Evolutionary conservation across 768 basidiomycete species (phyloP), one percentile per base, ranked within the genome.

Genomic region (Hypholoma sublateritium): DNA sequence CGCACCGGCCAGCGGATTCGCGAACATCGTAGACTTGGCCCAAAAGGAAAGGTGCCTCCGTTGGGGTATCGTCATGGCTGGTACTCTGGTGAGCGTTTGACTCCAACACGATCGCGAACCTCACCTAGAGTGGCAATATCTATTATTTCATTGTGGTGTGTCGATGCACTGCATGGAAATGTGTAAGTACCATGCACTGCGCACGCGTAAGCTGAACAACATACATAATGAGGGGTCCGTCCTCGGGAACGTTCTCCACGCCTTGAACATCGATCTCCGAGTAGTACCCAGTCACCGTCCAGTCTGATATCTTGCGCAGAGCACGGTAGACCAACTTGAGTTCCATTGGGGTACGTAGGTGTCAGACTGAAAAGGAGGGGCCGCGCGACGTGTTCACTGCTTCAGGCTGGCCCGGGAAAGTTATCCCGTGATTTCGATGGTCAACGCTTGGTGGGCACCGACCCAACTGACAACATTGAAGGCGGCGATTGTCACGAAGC

Each of bases 11-110:
- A 86, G 62, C 0, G 83, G 84, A 59, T 87, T 83, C 22, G 72
- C 73, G 71, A 91, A 91, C 63, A 91, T 73, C 0, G 75, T 80
- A 24, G 86, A 82, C 65, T 89, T 91, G n/a, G 87, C 86, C 87
- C 89, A 83, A 67, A 79, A 83, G 53, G 81, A 84, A 34, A 91
- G 68, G 41, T 74, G 77, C 24, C 85, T 78, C 35, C 78, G 74
- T 62, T 86, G 72, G 3, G 87, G 85, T 48, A 89, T 79, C 16
- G 80, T 86, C 39, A 74, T 80, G 52, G 81, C 83, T 77, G 63
- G 21, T 6, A n/a, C 36, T 16, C 36, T 14, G 14, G 8, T 7
- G 14, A 37, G 28, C 50, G 34, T 46, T 39, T 42, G 42, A 28
- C 9, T 16, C 37, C 7, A 50, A 21, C 24, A 28, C 12, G 12